phyloP scores from a whole-genome alignment of 2,329 filamentous ascomycete species.

The Clarireedia hainanense region DNA sequence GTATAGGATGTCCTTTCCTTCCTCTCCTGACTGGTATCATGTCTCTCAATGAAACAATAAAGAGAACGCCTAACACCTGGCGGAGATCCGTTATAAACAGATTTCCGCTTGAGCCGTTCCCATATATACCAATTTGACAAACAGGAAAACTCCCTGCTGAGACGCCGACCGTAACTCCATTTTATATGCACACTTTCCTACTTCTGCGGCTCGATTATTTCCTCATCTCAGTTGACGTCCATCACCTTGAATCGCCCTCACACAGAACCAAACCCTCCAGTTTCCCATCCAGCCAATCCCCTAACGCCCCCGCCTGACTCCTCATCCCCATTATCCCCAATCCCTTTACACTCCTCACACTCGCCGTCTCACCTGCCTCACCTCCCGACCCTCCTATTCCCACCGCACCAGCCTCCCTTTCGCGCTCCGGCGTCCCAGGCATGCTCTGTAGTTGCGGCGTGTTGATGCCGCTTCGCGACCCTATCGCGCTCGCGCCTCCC shows the following conservation, averaged over 20 bases:
- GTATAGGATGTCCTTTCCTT: too few relatives aligned
- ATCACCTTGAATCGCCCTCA: neutral
- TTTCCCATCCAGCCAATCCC: constrained; percentile 4
- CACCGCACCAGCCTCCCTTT: neutral
- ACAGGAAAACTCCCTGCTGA: too few relatives aligned
- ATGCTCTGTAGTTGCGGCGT: neutral
- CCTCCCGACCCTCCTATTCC: neutral
- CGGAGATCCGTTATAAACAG: too few relatives aligned
- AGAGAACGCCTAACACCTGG: too few relatives aligned
- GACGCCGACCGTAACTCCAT: too few relatives aligned
- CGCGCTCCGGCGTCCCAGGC: neutral
- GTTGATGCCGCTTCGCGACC: neutral
- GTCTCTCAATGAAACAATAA: too few relatives aligned
- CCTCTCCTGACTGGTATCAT: too few relatives aligned
- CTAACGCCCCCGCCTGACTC: constrained; percentile 6
- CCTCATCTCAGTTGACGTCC: neutral
- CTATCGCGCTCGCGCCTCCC: neutral
- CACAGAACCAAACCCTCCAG: constrained; percentile 1
- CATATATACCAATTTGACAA: too few relatives aligned
- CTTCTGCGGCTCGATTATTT: neutral
- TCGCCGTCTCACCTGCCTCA: constrained; percentile 4
- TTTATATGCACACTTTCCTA: too few relatives aligned
- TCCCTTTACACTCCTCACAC: constrained; percentile 3
- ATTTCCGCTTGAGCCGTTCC: too few relatives aligned
- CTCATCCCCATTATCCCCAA: constrained; percentile 2